A percentile compares a stretch with the other conserved stretches of the same genome.
Conservation (phyloP, 2,329 filamentous ascomycete genomes). For the Aspergillus sp. region DNA sequence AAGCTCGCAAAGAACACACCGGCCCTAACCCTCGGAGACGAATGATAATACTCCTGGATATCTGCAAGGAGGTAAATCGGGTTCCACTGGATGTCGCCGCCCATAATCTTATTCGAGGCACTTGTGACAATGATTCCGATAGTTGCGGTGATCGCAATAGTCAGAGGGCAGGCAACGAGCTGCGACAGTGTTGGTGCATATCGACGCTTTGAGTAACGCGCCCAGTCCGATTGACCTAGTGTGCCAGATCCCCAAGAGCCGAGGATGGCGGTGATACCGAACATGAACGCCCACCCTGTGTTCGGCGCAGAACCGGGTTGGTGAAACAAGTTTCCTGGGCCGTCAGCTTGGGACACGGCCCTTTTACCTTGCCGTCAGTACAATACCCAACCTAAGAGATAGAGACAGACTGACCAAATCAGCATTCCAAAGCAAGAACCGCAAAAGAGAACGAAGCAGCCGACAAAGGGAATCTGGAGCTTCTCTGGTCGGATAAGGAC, state of each 20-base stretch:
- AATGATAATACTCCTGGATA: conserved; percentile 9
- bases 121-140: conserved; percentile 11
- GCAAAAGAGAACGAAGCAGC: conserved; percentile 23
- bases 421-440: conserved; percentile 30
- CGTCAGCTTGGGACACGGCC: conserved; percentile 36
- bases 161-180: conserved; percentile 4
- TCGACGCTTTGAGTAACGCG: conserved; percentile 4
- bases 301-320: conserved; percentile 6
- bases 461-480: conserved; percentile 2
- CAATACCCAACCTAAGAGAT: background rate
- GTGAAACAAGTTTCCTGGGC: conserved; percentile 36
- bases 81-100: conserved; percentile 13
- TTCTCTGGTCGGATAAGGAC: conserved; percentile 8
- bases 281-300: conserved; percentile 14
- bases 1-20: conserved; percentile 9
- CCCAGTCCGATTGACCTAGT: conserved; percentile 9
- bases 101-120: background rate
- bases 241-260: conserved; percentile 9
- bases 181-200: conserved; percentile 10
- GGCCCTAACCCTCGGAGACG: conserved; percentile 4
- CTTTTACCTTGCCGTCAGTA: background rate
- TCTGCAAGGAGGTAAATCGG: conserved; percentile 8
- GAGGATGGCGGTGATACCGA: conserved; percentile 7
- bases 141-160: conserved; percentile 3
- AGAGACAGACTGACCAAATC: conserved; percentile 30